phyloP scores from a whole-genome alignment of 2,329 filamentous ascomycete genomes.

The Sclerotinia minor region DNA sequence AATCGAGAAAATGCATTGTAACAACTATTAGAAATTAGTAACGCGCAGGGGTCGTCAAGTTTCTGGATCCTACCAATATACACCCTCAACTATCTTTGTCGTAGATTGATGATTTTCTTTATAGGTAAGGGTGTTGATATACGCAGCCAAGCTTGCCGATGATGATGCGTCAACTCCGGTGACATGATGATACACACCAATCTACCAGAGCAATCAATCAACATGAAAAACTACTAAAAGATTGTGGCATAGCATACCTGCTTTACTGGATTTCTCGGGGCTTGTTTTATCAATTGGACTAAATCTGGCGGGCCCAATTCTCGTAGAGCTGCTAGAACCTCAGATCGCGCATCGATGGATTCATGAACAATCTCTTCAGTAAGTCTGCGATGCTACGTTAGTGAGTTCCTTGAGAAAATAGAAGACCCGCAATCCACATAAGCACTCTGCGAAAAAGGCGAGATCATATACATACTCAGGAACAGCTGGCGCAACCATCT shows the following conservation, averaged over 20 bases:
- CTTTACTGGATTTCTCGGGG: slow-evolving; percentile 56
- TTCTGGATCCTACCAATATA: slow-evolving; percentile 72
- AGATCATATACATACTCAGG: slow-evolving; percentile 62
- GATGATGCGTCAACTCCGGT: slow-evolving; percentile 96
- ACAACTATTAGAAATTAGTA: slow-evolving; percentile 56
- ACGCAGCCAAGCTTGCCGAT: slow-evolving; percentile 92
- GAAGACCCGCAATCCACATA: neutral
- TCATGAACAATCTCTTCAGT: slow-evolving; percentile 92
- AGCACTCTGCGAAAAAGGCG: slow-evolving; percentile 1
- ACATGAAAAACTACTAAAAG: neutral
- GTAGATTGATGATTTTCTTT: slow-evolving; percentile 76
- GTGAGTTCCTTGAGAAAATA: neutral
- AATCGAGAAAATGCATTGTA: slow-evolving; percentile 99
- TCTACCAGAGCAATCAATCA: slow-evolving; percentile 50
- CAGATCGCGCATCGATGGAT: slow-evolving; percentile 88
- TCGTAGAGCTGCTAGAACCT: slow-evolving; percentile 79
- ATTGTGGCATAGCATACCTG: slow-evolving; percentile 48
- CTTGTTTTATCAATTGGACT: slow-evolving; percentile 86
- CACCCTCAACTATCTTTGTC: slow-evolving; percentile 84
- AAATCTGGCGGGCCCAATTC: slow-evolving; percentile 95
- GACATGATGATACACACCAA: slow-evolving; percentile 95
- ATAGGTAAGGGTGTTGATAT: slow-evolving; percentile 97
- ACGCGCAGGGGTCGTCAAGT: slow-evolving; percentile 28
- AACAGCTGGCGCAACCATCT: slow-evolving; percentile 61
- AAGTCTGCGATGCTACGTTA: slow-evolving; percentile 59